A percentile compares a stretch with the other conserved stretches of the same genome.
Evolutionary conservation across 106 monocot genomes (phyloP).

Genomic region (Dendrobium officinale): DNA sequence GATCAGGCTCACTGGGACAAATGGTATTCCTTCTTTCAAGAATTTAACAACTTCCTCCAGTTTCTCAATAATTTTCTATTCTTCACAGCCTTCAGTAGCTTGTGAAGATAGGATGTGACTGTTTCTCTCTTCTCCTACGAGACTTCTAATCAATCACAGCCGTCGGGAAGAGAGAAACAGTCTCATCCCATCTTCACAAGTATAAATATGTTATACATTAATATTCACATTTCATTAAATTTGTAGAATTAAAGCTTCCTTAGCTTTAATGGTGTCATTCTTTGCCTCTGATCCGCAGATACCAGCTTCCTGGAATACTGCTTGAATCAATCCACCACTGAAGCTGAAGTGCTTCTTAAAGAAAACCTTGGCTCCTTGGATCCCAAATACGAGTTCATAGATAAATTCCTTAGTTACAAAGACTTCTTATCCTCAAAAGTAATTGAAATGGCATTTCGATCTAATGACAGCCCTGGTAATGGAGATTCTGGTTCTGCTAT

Average conservation of each 20-base stretch:
- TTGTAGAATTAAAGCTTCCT: not conserved
- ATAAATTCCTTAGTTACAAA: conserved; percentile 91
- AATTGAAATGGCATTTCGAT: conserved; percentile 65
- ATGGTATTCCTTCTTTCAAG: conserved; percentile 28
- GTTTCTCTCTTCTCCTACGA: too few species aligned
- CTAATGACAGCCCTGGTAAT: conserved; percentile 5
- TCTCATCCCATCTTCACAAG: too few species aligned
- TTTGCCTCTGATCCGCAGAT: conserved; percentile 27
- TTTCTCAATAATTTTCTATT: too few species aligned
- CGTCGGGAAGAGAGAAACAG: too few species aligned
- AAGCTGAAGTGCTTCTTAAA: conserved; percentile 71
- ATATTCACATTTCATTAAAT: not conserved
- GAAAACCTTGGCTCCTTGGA: conserved; percentile 82
- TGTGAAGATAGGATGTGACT: too few species aligned
- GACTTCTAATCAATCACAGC: too few species aligned
- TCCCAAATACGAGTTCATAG: conserved; percentile 65
- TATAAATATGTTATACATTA: too few species aligned
- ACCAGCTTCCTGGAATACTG: conserved; percentile 83
- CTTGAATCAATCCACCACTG: conserved; percentile 57
- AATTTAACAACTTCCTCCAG: too few species aligned
- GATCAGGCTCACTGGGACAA: conserved; percentile 67
- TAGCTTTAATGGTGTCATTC: too few species aligned
- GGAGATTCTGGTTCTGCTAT: not conserved
- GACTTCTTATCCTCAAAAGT: conserved; percentile 71
- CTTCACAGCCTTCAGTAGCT: too few species aligned